phyloP scores from a whole-genome alignment of 2,329 filamentous ascomycete species.

The Diaporthe sp. region DNA sequence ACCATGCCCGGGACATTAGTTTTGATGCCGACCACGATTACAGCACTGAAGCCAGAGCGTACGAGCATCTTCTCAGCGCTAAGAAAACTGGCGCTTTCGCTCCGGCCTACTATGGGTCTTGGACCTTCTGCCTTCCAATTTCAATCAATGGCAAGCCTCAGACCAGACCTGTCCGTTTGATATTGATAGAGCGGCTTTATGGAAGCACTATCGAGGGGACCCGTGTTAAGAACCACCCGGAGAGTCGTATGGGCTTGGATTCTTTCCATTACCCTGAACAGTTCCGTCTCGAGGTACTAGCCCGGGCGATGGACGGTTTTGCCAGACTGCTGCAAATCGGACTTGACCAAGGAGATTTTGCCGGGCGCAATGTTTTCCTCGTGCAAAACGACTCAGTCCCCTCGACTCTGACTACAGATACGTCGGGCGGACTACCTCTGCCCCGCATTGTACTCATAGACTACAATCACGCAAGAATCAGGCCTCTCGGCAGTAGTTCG shows the following conservation, averaged over 20 bases:
- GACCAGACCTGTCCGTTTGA: neutral
- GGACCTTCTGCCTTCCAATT: neutral
- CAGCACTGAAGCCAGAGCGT: neutral
- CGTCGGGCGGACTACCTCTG: neutral
- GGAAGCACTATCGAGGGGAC: neutral
- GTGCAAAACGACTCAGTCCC: neutral
- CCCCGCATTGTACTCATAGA: neutral
- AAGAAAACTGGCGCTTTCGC: neutral
- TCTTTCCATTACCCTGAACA: constrained; percentile 17
- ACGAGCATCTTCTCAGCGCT: neutral
- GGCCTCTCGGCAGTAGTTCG: neutral
- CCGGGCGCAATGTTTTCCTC: neutral
- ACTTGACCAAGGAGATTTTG: neutral
- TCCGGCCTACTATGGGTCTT: neutral
- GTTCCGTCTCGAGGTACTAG: neutral
- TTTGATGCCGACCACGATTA: neutral
- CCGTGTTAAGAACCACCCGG: neutral
- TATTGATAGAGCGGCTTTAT: neutral
- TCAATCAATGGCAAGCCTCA: neutral
- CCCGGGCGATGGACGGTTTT: neutral
- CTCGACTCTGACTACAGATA: neutral
- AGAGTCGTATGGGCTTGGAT: neutral
- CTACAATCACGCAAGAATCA: neutral
- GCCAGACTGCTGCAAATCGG: neutral
- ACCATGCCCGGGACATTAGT: neutral